Base-by-base conservation (phyloP, 306 rosid genomes). In the Vachellia pachyceras region DNA sequence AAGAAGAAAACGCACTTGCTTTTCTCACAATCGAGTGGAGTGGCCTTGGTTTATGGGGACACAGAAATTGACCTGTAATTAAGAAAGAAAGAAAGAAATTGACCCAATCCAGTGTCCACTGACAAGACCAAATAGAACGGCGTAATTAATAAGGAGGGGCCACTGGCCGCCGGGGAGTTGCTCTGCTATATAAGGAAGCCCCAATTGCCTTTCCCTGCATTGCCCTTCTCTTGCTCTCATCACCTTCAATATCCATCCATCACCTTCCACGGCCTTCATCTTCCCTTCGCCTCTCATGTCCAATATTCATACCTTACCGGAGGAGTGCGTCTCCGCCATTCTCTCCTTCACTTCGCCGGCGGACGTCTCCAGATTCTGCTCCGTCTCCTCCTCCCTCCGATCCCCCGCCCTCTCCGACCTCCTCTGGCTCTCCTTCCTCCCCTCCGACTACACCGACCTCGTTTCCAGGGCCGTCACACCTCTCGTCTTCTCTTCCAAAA, bases 371-470 rank as follows among this genome's bases (percentile, higher is more conserved):
- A 61, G 61, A 63, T 74, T 79, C 50, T 88, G 93, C 54, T 14
- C 82, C 37, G 84, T 92, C 37, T 90, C 95, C 3, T 35, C 90
- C 14, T 13, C 73, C 15, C 86, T 92, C 57, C 79, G 79, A 0
- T 84, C 90, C 0, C 85, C 85, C 1, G 85, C 91, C 0, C 73
- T 84, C 36, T 88, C 93, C 12, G 92, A 90, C 80, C 22, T 69
- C 1, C 84, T 90, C 13, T 92, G 97, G 97, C 86, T 69, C 46
- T 80, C 37, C 10, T 84, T 92, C 71, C 73, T 92, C 68, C 95
- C 97, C 35, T 55, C 85, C 20, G 90, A 90, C 78, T 82, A 85
- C 37, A 3, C 49, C 7, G 75, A 77, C 42, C 67, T 86, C 72
- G 33, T 92, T 25, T 87, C 90, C 2, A 79, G 86, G 1, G 77